Evolutionary conservation across 306 rosid species (phyloP).

Genomic region (Oxytropis ochrocephala): DNA sequence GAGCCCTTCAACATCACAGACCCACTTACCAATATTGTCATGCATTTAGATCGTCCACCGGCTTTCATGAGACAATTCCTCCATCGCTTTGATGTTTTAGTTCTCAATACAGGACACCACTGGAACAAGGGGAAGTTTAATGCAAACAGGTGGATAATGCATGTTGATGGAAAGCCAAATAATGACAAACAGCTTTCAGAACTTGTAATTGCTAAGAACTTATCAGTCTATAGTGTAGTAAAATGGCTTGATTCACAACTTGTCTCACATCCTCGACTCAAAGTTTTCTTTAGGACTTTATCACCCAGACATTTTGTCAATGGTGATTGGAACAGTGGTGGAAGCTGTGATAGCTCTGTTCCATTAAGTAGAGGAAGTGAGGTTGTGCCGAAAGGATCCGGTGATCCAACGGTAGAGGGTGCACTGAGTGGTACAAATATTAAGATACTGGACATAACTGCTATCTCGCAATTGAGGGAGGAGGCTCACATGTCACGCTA

Average conservation of each 20-base stretch:
- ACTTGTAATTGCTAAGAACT: conserved; percentile 56
- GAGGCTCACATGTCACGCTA: conserved; percentile 81
- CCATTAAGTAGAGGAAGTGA: conserved; percentile 59
- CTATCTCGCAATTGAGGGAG: conserved; percentile 69
- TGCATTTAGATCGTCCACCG: conserved; percentile 85
- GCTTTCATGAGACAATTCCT: conserved; percentile 64
- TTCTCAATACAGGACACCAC: conserved; percentile 88
- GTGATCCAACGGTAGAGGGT: conserved; percentile 41
- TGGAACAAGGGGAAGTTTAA: conserved; percentile 77
- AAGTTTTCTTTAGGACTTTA: conserved; percentile 74
- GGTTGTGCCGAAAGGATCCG: conserved; percentile 55
- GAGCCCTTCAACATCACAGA: conserved; percentile 48
- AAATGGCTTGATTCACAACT: conserved; percentile 79
- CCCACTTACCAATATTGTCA: conserved; percentile 42
- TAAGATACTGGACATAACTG: conserved; percentile 67
- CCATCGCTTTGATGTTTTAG: conserved; percentile 53
- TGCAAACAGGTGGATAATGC: conserved; percentile 72
- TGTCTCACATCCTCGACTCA: conserved; percentile 50
- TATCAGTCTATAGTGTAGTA: conserved; percentile 49
- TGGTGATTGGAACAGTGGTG: conserved; percentile 90
- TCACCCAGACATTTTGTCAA: conserved; percentile 73
- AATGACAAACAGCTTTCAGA: conserved; percentile 42
- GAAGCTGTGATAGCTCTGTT: conserved; percentile 57
- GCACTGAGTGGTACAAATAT: conserved; percentile 66
- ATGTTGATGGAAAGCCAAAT: conserved; percentile 53